Evolutionary conservation across 129 eudicot species (phyloP), one percentile per base, ranked within the genome.

Genomic region (Chrysanthemum lavandulifolium): DNA sequence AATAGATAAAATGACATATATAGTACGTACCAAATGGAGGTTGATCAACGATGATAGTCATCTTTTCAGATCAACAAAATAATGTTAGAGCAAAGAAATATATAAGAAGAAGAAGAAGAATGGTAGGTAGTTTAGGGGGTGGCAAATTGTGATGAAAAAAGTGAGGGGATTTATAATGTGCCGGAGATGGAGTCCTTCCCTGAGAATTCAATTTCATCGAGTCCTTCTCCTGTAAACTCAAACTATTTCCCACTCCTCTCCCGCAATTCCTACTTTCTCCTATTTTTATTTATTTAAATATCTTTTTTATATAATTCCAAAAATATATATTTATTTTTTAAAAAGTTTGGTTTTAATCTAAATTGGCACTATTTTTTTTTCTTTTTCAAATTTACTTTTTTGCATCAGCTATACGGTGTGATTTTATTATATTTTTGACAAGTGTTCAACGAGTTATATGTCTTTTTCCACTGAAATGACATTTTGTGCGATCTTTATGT

Each of bases 171-270:
- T 79, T 88, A 88, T 88, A 88, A 27, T 4, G 15, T 5, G 85
- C 88, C 91, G 91, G 90, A 83, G 47, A 61, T 53, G 14, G 40
- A 74, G 91, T 82, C 91, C 89, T 86, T 82, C 82, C 83, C 86
- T 80, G 91, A 84, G 84, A 86, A 56, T 86, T 84, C 78, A 53
- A 63, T 15, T 27, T 40, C 64, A 43, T 52, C 59, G 73, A 76
- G 91, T 79, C 91, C 91, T 88, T 86, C 81, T 16, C 78, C 76
- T 84, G 87, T 80, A 86, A 86, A 74, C 85, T 58, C 36, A 25
- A 78, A 57, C 14, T 73, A 23, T 61, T 69, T 29, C 55, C 51
- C 76, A 40, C 75, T 71, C 84, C 81, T 82, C 62, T 55, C 71
- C 6, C 23, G 64, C 75, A 80, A 75, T 18, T 25, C 50, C 48